Conservation (phyloP, 345 rosid species). For the Pseudoturritis turrita region DNA sequence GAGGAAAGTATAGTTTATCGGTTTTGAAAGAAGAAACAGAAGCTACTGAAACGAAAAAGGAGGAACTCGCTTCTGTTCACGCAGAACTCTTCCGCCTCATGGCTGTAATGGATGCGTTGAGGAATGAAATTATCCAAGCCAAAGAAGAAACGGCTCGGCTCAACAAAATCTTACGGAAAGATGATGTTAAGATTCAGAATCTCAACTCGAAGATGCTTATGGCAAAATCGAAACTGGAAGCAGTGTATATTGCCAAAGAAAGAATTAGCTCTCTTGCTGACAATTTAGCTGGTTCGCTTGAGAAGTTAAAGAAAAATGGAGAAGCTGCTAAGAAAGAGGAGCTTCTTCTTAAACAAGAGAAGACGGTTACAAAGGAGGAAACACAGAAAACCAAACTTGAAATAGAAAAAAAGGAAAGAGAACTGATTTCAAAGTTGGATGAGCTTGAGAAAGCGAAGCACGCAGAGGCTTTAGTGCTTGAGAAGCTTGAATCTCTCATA, state of each 20-base stretch:
- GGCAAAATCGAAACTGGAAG: constrained; percentile 60
- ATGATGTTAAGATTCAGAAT: constrained; percentile 42
- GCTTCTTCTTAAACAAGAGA: constrained; percentile 41
- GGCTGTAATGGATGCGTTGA: constrained; percentile 59
- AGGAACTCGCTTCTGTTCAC: constrained; percentile 46
- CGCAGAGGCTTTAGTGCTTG: constrained; percentile 54
- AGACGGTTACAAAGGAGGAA: constrained; percentile 40
- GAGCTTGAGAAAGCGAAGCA: constrained; percentile 52
- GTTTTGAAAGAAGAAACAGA: constrained; percentile 35
- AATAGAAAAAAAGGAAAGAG: constrained; percentile 52
- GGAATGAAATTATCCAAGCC: constrained; percentile 49
- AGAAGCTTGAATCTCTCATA: constrained; percentile 44
- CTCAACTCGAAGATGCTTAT: constrained; percentile 62
- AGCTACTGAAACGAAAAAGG: constrained; percentile 49
- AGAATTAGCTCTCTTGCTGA: constrained; percentile 43
- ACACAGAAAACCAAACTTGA: constrained; percentile 44
- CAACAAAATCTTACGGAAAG: constrained; percentile 37
- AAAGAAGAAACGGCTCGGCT: constrained; percentile 42
- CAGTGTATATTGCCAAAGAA: constrained; percentile 46
- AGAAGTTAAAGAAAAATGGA: constrained; percentile 50
- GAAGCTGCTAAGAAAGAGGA: constrained; percentile 55
- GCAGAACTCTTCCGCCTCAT: constrained; percentile 60
- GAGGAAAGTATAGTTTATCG: constrained; percentile 15
- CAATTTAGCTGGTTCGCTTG: constrained; percentile 47
- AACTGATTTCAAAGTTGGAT: constrained; percentile 39